Evolutionary conservation across 768 basidiomycete species (phyloP).

Genomic region (Suillus occidentalis): DNA sequence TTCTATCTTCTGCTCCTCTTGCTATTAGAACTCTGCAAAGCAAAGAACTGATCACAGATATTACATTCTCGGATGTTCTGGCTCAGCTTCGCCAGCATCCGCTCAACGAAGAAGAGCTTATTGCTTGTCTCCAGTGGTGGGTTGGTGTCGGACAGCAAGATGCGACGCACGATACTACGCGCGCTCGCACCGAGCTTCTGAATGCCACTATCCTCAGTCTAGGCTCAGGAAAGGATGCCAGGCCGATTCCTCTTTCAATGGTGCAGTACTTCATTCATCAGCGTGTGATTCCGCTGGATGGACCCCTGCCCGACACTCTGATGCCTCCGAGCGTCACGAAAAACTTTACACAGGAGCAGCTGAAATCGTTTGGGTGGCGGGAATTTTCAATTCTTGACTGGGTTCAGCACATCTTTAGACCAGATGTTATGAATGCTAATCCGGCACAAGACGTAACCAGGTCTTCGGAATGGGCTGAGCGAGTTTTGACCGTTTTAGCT

Average conservation of each 20-base stretch:
- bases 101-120: slow-evolving; percentile 67
- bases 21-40: slow-evolving; percentile 64
- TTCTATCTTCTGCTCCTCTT: slow-evolving; percentile 52
- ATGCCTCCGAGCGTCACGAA: slow-evolving; percentile 70
- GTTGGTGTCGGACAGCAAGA: slow-evolving; percentile 40
- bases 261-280: slow-evolving; percentile 74
- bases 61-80: slow-evolving; percentile 83
- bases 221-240: slow-evolving; percentile 42
- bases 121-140: slow-evolving; percentile 92
- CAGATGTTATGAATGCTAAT: slow-evolving; percentile 40
- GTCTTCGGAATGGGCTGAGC: slow-evolving; percentile 79
- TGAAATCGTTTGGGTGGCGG: slow-evolving; percentile 72
- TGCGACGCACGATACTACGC: slow-evolving; percentile 36
- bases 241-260: slow-evolving; percentile 65
- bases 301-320: slow-evolving; percentile 74
- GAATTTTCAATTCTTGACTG: slow-evolving; percentile 79
- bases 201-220: slow-evolving; percentile 65
- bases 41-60: slow-evolving; percentile 65
- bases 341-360: slow-evolving; percentile 49
- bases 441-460: slow-evolving; percentile 59
- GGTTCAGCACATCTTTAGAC: slow-evolving; percentile 62
- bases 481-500: slow-evolving; percentile 63
- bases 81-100: slow-evolving; percentile 71
- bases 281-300: slow-evolving; percentile 67
- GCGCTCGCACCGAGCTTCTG: slow-evolving; percentile 61